phyloP scores from a whole-genome alignment of 345 rosid species.

The Odontarrhena argentea region DNA sequence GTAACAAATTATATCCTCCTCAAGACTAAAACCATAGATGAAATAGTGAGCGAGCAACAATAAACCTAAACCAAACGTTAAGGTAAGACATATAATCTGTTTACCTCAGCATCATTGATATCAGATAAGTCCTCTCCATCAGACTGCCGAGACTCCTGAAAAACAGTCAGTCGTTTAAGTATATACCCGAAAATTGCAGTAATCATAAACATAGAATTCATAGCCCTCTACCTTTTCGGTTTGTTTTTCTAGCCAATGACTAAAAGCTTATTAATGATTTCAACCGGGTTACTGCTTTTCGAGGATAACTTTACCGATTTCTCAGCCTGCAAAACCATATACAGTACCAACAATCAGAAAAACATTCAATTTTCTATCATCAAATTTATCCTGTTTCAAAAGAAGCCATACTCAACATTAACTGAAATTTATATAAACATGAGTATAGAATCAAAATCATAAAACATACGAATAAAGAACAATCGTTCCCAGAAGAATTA shows the following conservation, averaged over 20 bases:
- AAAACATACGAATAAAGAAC: too few species aligned
- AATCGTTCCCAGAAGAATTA: too few species aligned
- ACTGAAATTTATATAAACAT: too few species aligned
- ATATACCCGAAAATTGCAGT: background rate
- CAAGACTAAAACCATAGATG: background rate
- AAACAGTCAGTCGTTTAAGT: constrained; percentile 4
- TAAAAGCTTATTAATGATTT: constrained; percentile 14
- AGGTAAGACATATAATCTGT: background rate
- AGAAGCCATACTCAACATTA: too few species aligned
- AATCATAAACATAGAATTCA: background rate
- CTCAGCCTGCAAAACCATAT: constrained; percentile 33
- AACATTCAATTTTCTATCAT: background rate
- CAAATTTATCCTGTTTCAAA: too few species aligned
- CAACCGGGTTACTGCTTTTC: background rate
- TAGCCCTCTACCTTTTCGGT: background rate
- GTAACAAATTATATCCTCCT: constrained; percentile 1
- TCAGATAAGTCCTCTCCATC: constrained; percentile 32
- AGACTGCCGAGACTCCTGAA: constrained; percentile 8
- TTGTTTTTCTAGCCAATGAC: background rate
- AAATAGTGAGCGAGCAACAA: background rate
- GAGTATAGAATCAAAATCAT: too few species aligned
- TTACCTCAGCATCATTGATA: constrained; percentile 46
- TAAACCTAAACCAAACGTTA: constrained; percentile 4
- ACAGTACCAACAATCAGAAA: constrained; percentile 2
- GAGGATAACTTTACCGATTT: constrained; percentile 25